Percentiles rank a stretch among this genome's conserved stretches.
phyloP scores from a whole-genome alignment of 2,329 filamentous ascomycete genomes.

The Ceratocystis cubensis region DNA sequence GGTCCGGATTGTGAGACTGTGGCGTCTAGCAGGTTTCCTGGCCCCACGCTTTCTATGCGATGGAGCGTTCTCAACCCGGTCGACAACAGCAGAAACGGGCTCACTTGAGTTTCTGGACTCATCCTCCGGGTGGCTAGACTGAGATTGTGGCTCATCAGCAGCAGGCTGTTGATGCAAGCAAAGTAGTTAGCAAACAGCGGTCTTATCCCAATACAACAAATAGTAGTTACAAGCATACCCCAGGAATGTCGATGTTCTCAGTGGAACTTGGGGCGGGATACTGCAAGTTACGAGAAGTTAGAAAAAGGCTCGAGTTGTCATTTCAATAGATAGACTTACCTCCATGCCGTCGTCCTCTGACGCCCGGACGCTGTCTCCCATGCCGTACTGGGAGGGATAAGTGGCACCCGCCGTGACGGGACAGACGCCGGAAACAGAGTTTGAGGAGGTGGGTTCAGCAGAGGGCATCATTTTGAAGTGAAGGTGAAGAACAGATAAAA shows the following conservation, averaged over 20 bases:
- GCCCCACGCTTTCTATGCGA: slow-evolving; percentile 27
- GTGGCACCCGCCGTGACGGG: too few relatives aligned
- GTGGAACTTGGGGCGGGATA: too few relatives aligned
- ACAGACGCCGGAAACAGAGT: not conserved
- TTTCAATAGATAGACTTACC: too few relatives aligned
- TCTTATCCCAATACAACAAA: not conserved
- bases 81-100: not conserved
- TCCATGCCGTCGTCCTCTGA: too few relatives aligned
- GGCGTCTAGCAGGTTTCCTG: slow-evolving; percentile 26
- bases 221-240: not conserved
- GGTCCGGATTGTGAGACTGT: slow-evolving; percentile 38
- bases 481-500: too few relatives aligned
- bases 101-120: not conserved
- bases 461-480: too few relatives aligned
- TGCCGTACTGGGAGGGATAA: not conserved
- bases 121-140: slow-evolving; percentile 3
- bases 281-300: too few relatives aligned
- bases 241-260: not conserved
- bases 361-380: too few relatives aligned
- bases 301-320: too few relatives aligned
- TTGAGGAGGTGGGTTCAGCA: not conserved
- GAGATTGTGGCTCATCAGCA: slow-evolving; percentile 7
- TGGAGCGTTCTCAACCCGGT: slow-evolving; percentile 18
- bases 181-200: not conserved
- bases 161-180: not conserved